Evolutionary conservation across 108 stramenopile genomes (phyloP).

Genomic region (Pelagomonas calceolata): DNA sequence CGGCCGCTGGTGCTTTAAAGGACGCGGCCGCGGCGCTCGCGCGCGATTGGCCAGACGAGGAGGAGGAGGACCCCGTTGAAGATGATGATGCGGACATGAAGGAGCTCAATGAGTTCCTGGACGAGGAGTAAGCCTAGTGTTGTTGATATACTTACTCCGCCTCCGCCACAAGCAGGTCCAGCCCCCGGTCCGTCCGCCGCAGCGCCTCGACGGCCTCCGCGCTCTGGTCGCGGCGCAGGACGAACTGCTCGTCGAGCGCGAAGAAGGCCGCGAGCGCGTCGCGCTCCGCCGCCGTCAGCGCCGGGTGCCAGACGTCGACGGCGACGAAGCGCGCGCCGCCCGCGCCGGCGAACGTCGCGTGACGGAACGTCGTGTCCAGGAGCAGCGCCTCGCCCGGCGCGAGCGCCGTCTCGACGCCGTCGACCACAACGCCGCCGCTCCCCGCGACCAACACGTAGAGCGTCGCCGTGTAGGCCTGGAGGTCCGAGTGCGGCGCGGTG

Average conservation of each 20-base stretch:
- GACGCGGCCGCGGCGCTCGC: no score
- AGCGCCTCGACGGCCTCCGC: neutral
- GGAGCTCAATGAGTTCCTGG: neutral
- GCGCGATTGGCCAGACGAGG: no score
- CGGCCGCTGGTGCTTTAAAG: no score
- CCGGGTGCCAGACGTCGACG: constrained; percentile 1
- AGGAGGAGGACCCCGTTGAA: no score
- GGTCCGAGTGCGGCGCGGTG: neutral
- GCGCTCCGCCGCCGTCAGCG: neutral
- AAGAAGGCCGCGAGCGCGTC: neutral
- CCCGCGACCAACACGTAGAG: neutral
- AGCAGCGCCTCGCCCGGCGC: neutral
- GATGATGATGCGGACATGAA: no score
- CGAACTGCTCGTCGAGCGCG: neutral
- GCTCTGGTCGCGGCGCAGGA: neutral
- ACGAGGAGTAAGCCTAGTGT: neutral
- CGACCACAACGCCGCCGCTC: neutral
- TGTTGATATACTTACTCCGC: neutral
- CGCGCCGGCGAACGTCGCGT: neutral
- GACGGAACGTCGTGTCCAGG: neutral
- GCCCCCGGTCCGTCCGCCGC: neutral
- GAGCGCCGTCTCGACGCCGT: no score
- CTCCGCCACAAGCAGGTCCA: neutral
- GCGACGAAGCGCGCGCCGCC: neutral
- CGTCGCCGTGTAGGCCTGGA: neutral